These are phyloP conservation scores for Penicillium tannophilum DNA, from an alignment of 495 filamentous ascomycete genomes.

Conservation along the genomic window DNA sequence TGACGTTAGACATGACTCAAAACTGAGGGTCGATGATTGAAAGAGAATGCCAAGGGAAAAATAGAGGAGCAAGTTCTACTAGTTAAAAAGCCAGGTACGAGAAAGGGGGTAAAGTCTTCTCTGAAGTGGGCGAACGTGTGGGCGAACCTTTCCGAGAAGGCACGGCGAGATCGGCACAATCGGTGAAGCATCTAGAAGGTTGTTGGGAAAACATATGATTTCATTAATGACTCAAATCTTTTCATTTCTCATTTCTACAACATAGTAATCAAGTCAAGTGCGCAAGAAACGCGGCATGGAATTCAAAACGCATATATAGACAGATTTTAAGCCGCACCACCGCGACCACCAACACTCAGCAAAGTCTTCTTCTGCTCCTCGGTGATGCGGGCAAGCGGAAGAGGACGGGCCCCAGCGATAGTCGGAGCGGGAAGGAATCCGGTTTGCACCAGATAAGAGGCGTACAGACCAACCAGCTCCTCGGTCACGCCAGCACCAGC, in stretches of 20 bases:
- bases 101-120: background rate
- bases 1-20: background rate
- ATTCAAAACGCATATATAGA: background rate
- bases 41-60: background rate
- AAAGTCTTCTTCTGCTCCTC: constrained; percentile 53
- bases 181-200: constrained; percentile 7
- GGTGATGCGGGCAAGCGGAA: constrained; percentile 52
- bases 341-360: constrained; percentile 52
- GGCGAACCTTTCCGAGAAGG: constrained; percentile 11
- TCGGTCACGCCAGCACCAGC: constrained; percentile 65
- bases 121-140: constrained; percentile 2
- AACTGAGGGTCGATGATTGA: background rate
- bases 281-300: background rate
- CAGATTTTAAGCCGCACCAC: constrained; percentile 33
- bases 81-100: background rate
- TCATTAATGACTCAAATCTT: background rate
- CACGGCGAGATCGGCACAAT: constrained; percentile 15
- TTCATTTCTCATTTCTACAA: constrained; percentile 9
- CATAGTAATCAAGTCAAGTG: background rate
- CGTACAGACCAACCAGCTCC: constrained; percentile 70
- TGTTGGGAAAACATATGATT: constrained; percentile 1
- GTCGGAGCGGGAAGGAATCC: constrained; percentile 69
- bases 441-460: constrained; percentile 68
- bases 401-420: constrained; percentile 39
- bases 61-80: background rate